Base-by-base conservation (phyloP, 345 rosid genomes). In the Acer yangbiense region DNA sequence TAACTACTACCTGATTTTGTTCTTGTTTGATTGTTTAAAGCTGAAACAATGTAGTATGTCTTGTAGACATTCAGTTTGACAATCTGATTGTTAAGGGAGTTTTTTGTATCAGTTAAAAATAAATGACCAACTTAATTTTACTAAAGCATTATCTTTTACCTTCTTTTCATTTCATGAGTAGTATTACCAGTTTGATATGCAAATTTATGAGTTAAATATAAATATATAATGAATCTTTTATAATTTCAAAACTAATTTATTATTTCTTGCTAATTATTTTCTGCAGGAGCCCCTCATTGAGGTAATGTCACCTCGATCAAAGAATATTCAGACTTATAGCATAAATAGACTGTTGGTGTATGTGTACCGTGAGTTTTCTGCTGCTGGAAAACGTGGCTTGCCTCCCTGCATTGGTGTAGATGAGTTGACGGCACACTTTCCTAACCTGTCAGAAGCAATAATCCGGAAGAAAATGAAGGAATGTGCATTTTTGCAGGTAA, bases 231-330 rank as follows among this genome's bases (percentile, higher is more conserved):
- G 65, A 41, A 76, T 4, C 23, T 65, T 65, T 75, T 75, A 9
- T 39, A 29, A 13, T 20, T 14, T 35, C 17, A 18, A 67, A 21
- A 18, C 17, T 7, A 25, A 44, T 62, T 16, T 23, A 76, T 13
- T 39, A 39, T 76, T 14, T 65, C 44, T 54, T 66, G 11, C 65
- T 67, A 68, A 44, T 60, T 82, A 27, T 72, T 70, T 78, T 75
- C 82, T 81, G 79, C 86, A 96, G 98, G 99, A 92, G 84, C 99
- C 98, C 68, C 92, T 92, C 61, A 87, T 89, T 95, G 98, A 94
- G 87, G 98, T 94, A 50, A 90, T 92, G 81, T 82, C 99, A 74
- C 98, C 97, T 75, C 90, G 85, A 78, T 88, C 93, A 44, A 96
- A 96, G 87, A 91, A 85, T 84, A 90, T 91, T 80, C 97, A 89